Percentiles rank a stretch among this genome's conserved stretches.
Conservation (phyloP, 331 rosid species). For the Quercus lobata region DNA sequence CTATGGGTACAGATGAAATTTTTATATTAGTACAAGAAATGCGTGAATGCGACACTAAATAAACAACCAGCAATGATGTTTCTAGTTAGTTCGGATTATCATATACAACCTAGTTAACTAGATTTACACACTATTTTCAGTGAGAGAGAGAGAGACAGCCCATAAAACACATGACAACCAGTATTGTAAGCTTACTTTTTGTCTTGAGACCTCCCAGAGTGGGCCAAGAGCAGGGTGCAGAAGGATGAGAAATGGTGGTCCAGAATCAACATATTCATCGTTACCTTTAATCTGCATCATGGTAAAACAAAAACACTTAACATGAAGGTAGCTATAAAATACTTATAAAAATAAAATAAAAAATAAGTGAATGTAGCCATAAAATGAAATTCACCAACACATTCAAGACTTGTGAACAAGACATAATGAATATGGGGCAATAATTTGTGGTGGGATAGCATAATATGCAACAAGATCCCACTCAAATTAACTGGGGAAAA, state of each 20-base stretch:
- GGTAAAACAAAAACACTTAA: slow-evolving; percentile 22
- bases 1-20: background rate
- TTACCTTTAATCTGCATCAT: slow-evolving; percentile 69
- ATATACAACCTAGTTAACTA: background rate
- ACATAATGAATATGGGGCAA: background rate
- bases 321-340: slow-evolving; percentile 4
- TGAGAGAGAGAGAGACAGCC: background rate
- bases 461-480: slow-evolving; percentile 14
- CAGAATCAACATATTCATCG: slow-evolving; percentile 66
- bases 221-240: slow-evolving; percentile 99
- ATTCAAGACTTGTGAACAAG: slow-evolving; percentile 19
- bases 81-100: background rate
- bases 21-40: background rate
- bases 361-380: background rate
- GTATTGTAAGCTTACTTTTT: slow-evolving; percentile 51
- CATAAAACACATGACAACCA: background rate
- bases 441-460: slow-evolving; percentile 18
- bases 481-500: slow-evolving; percentile 3
- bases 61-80: background rate
- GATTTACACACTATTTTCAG: background rate
- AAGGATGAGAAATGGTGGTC: slow-evolving; percentile 91
- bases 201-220: slow-evolving; percentile 93
- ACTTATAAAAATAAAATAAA: no score
- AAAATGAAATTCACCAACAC: slow-evolving; percentile 8
- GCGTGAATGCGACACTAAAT: background rate